Conservation (phyloP, 345 rosid species). For the Rhizophora mangle region DNA sequence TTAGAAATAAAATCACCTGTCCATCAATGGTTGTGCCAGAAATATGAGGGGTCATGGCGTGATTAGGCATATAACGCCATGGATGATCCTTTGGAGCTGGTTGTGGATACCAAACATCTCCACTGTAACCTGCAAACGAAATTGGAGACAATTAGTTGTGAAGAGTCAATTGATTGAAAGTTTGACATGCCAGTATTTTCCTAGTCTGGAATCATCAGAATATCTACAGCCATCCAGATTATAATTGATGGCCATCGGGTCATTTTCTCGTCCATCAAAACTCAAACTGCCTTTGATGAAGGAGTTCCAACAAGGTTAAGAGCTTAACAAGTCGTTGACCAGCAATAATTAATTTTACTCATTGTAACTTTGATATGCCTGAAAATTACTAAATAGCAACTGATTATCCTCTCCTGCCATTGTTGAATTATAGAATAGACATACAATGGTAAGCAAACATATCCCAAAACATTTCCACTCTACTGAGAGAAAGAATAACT, state of each 20-base stretch:
- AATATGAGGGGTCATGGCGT: conserved; percentile 96
- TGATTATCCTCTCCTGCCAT: background rate
- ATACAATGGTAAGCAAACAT: background rate
- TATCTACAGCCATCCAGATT: no score
- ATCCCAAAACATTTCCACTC: background rate
- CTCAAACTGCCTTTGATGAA: no score
- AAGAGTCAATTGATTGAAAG: background rate
- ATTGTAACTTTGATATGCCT: background rate
- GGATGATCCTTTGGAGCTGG: conserved; percentile 98
- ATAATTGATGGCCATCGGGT: no score
- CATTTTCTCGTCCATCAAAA: no score
- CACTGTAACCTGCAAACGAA: conserved; percentile 64
- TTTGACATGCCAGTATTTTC: background rate
- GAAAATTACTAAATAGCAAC: background rate
- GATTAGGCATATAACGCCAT: conserved; percentile 99
- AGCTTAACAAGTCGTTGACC: no score
- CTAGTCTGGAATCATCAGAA: background rate
- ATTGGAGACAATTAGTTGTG: background rate
- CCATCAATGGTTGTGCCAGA: conserved; percentile 97
- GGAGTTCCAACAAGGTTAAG: no score
- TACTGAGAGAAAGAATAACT: background rate
- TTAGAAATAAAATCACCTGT: conserved; percentile 43
- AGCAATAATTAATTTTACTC: background rate
- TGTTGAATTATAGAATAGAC: background rate
- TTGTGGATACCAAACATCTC: conserved; percentile 94